Evolutionary conservation across 2,329 filamentous ascomycete genomes (phyloP).

Genomic region (Talaromyces sp.): DNA sequence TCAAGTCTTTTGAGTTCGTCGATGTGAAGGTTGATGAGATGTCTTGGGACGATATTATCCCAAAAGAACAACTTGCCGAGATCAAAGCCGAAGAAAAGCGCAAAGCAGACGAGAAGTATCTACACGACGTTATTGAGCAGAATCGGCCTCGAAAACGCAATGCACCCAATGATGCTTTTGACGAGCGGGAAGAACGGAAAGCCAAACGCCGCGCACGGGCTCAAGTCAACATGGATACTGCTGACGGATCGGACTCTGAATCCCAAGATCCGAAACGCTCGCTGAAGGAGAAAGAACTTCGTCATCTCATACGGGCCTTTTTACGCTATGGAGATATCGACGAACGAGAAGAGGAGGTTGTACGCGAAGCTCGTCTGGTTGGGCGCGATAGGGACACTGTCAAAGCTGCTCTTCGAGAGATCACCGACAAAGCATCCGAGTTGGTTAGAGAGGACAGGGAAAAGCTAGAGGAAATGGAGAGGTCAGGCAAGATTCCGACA

Average conservation of each 20-base stretch:
- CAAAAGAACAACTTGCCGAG: slow-evolving; percentile 82
- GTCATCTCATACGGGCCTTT: slow-evolving; percentile 86
- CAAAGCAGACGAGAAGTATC: slow-evolving; percentile 77
- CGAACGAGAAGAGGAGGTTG: slow-evolving; percentile 81
- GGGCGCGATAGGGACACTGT: slow-evolving; percentile 82
- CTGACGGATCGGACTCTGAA: slow-evolving; percentile 66
- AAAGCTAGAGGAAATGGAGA: slow-evolving; percentile 64
- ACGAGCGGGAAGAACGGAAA: slow-evolving; percentile 62
- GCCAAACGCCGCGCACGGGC: slow-evolving; percentile 71
- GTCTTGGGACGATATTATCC: slow-evolving; percentile 98
- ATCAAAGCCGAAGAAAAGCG: slow-evolving; percentile 88
- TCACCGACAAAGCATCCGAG: slow-evolving; percentile 68
- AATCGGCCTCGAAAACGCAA: slow-evolving; percentile 77
- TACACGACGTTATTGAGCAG: slow-evolving; percentile 78
- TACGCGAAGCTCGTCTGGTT: slow-evolving; percentile 79
- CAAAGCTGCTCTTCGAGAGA: slow-evolving; percentile 70
- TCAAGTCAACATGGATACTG: slow-evolving; percentile 62
- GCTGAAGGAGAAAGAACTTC: slow-evolving; percentile 86
- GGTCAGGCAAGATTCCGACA: slow-evolving; percentile 74
- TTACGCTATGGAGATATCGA: slow-evolving; percentile 88
- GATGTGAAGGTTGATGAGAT: slow-evolving; percentile 93
- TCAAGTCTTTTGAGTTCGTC: slow-evolving; percentile 85
- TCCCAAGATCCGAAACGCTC: slow-evolving; percentile 82
- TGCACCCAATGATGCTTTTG: slow-evolving; percentile 53
- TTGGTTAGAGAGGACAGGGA: slow-evolving; percentile 73